Percentiles rank a stretch among this genome's conserved stretches.
These are phyloP conservation scores for Sordariomycetes sp. DNA, from an alignment of 2,329 filamentous ascomycete species.

Conservation along the genomic window DNA sequence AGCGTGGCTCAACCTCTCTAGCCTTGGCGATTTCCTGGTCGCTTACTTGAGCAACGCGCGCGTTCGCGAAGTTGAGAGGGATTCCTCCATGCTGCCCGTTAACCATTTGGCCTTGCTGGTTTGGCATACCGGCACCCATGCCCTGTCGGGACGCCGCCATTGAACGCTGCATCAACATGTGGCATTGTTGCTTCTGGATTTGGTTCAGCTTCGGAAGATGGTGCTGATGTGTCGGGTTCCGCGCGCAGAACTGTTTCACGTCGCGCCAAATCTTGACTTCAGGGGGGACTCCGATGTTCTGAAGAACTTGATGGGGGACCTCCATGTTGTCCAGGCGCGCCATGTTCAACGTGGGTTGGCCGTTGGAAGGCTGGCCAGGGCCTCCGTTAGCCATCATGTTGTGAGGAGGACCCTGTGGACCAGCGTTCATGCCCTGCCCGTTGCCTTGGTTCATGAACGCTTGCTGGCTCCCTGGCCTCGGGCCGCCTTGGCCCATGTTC, in stretches of 20 bases:
- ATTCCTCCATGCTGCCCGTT: not conserved
- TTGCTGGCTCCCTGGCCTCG: not conserved
- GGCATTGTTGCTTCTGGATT: constrained; percentile 29
- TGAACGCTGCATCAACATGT: constrained; percentile 17
- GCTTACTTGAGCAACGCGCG: constrained; percentile 3
- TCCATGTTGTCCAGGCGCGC: constrained; percentile 37
- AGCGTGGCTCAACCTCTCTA: constrained; percentile 12
- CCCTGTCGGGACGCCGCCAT: constrained; percentile 14
- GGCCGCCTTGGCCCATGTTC: constrained; percentile 7
- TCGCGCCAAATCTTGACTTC: constrained; percentile 40
- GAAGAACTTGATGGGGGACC: constrained; percentile 25
- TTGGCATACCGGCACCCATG: not conserved
- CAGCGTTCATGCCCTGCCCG: not conserved
- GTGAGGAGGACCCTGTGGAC: not conserved
- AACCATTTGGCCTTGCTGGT: not conserved
- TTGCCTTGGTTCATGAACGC: not conserved
- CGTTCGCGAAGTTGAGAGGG: not conserved
- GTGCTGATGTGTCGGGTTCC: constrained; percentile 22
- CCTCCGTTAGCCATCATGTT: not conserved
- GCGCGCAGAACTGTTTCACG: constrained; percentile 28
- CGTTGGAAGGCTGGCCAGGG: constrained; percentile 7
- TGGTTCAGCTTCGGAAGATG: constrained; percentile 17
- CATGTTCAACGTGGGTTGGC: constrained; percentile 15
- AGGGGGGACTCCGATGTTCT: constrained; percentile 21
- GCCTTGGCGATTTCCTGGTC: constrained; percentile 14